phyloP scores from a whole-genome alignment of 345 rosid genomes.

The Euphorbia peplus region DNA sequence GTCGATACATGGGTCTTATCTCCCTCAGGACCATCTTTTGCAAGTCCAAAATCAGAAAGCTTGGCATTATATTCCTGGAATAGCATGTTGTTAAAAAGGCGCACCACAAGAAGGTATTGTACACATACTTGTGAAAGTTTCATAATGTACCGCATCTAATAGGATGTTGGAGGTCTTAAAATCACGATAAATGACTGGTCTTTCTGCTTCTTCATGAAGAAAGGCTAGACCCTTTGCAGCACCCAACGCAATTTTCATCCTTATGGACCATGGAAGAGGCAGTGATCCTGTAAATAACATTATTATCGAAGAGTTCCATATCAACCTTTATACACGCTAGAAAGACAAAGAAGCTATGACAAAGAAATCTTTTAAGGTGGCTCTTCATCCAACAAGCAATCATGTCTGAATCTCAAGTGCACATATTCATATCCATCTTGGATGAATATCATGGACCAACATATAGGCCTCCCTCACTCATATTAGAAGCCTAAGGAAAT shows the following conservation, averaged over 20 bases:
- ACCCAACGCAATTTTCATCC: slow-evolving; percentile 95
- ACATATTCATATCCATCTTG: background rate
- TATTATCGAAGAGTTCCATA: background rate
- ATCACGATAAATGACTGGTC: slow-evolving; percentile 94
- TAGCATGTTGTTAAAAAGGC: slow-evolving; percentile 21
- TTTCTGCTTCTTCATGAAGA: slow-evolving; percentile 96
- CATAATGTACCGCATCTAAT: slow-evolving; percentile 67
- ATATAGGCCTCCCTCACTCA: background rate
- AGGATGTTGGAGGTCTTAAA: slow-evolving; percentile 95
- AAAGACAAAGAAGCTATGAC: background rate
- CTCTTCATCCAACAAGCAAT: background rate
- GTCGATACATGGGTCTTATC: slow-evolving; percentile 98
- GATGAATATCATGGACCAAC: background rate
- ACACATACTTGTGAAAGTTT: background rate
- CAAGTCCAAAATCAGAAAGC: slow-evolving; percentile 97
- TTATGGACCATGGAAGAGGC: slow-evolving; percentile 96
- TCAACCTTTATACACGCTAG: background rate
- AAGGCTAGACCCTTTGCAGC: slow-evolving; percentile 97
- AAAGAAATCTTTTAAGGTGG: background rate
- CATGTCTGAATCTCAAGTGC: background rate
- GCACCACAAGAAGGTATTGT: slow-evolving; percentile 7
- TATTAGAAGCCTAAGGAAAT: background rate
- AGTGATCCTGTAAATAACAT: slow-evolving; percentile 58
- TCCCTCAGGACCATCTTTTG: slow-evolving; percentile 98
- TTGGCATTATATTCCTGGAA: slow-evolving; percentile 91